These are phyloP conservation scores for Linum trigynum DNA, from an alignment of 345 rosid genomes.

Conservation along the genomic window DNA sequence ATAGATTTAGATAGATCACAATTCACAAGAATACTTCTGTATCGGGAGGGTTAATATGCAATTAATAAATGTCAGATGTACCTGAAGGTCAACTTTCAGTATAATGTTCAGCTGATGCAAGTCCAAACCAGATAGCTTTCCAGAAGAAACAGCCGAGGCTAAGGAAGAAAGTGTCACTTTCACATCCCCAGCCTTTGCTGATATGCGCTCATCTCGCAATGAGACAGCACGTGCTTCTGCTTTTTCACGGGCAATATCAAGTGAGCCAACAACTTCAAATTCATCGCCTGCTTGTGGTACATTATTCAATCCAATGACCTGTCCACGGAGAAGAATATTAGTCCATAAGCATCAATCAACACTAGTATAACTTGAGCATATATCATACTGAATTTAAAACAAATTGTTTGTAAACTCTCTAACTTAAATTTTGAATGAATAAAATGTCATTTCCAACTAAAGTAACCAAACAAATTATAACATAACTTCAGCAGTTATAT, in stretches of 20 bases:
- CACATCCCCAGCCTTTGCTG: slow-evolving; percentile 93
- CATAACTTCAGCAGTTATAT: too few relatives aligned
- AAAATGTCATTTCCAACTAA: background rate
- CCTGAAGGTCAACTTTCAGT: slow-evolving; percentile 95
- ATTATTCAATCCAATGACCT: slow-evolving; percentile 83
- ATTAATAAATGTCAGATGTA: slow-evolving; percentile 16
- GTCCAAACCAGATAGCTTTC: slow-evolving; percentile 79
- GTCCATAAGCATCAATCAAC: too few relatives aligned
- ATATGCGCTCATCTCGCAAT: slow-evolving; percentile 69
- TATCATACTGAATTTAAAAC: too few relatives aligned
- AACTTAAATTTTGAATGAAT: background rate
- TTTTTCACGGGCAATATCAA: slow-evolving; percentile 80
- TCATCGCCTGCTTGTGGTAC: slow-evolving; percentile 93
- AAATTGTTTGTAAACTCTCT: too few relatives aligned
- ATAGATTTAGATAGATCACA: slow-evolving; percentile 3
- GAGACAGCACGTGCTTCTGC: slow-evolving; percentile 66
- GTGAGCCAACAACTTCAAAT: slow-evolving; percentile 73
- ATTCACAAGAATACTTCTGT: background rate
- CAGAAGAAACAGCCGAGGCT: slow-evolving; percentile 80
- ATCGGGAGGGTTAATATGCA: background rate
- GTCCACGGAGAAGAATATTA: slow-evolving; percentile 12
- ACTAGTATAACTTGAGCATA: too few relatives aligned
- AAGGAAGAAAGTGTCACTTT: slow-evolving; percentile 90
- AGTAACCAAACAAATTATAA: too few relatives aligned
- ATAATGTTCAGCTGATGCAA: slow-evolving; percentile 91